Percentiles rank a stretch among this genome's conserved stretches.
Evolutionary conservation across 1,284 basidiomycete genomes (phyloP).

Genomic region (Spongispora temasekensis): DNA sequence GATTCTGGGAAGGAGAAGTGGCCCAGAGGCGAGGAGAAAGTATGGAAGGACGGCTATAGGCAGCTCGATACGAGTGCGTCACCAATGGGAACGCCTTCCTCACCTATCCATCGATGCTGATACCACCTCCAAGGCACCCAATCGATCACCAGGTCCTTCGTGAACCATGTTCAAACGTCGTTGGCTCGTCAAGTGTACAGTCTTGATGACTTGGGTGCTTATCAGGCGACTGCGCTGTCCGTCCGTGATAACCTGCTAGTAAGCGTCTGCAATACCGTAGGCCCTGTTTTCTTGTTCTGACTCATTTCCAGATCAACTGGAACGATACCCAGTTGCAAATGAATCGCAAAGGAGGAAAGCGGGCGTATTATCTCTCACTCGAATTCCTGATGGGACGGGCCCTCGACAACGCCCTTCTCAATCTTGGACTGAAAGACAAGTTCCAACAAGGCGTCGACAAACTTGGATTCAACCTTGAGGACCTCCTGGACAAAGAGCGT

Average conservation of each 20-base stretch:
- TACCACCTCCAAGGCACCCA: constrained; percentile 48
- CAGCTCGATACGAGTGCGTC: constrained; percentile 56
- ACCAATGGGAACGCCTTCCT: background rate
- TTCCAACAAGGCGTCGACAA: constrained; percentile 68
- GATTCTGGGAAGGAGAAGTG: constrained; percentile 77
- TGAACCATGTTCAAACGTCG: constrained; percentile 84
- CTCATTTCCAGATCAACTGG: constrained; percentile 65
- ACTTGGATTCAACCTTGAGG: constrained; percentile 87
- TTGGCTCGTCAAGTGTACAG: constrained; percentile 88
- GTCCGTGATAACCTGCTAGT: constrained; percentile 86
- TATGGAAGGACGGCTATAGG: constrained; percentile 73
- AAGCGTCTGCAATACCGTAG: constrained; percentile 19
- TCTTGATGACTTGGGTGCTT: constrained; percentile 79
- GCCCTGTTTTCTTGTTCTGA: background rate
- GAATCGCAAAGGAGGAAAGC: constrained; percentile 72
- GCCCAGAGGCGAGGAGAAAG: constrained; percentile 80
- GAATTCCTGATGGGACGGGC: constrained; percentile 91
- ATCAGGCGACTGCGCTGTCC: constrained; percentile 79
- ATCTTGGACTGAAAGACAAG: constrained; percentile 78
- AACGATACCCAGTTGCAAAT: constrained; percentile 73
- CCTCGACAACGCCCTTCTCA: constrained; percentile 88
- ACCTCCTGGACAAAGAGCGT: constrained; percentile 82
- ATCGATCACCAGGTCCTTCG: constrained; percentile 78
- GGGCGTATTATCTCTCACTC: constrained; percentile 88
- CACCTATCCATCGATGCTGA: background rate